Evolutionary conservation across 768 basidiomycete species (phyloP).

Genomic region (Leccinum ochraceum): DNA sequence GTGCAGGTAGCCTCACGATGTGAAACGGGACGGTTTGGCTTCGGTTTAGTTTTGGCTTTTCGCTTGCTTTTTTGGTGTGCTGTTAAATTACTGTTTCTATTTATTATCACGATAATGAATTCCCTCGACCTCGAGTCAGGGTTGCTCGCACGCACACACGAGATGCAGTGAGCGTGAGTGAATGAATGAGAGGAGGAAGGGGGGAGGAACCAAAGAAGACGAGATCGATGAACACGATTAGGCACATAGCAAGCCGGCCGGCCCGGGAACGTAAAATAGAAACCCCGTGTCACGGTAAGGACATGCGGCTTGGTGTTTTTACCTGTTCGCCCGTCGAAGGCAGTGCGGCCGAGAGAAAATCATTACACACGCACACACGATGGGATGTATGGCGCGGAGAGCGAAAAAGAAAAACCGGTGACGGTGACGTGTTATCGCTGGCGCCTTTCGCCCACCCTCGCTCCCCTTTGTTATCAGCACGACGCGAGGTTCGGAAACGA

Average conservation of each 20-base stretch:
- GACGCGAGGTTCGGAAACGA: neutral
- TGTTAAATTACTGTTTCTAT: neutral
- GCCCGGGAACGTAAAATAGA: neutral
- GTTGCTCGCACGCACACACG: neutral
- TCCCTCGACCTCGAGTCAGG: neutral
- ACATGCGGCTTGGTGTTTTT: neutral
- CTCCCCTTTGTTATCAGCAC: neutral
- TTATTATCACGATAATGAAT: neutral
- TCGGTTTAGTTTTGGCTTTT: neutral
- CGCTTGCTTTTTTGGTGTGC: neutral
- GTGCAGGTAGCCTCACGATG: slow-evolving; percentile 17
- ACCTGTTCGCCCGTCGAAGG: neutral
- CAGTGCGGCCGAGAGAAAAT: slow-evolving; percentile 20
- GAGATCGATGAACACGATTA: neutral
- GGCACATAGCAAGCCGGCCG: neutral
- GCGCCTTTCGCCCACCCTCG: neutral
- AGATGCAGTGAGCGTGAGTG: neutral
- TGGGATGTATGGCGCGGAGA: neutral
- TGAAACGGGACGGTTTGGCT: slow-evolving; percentile 5
- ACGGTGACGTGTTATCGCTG: slow-evolving; percentile 15
- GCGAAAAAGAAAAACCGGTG: neutral
- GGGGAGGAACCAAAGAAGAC: neutral
- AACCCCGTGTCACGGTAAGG: neutral
- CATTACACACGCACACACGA: neutral
- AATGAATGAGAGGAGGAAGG: neutral